A percentile compares a stretch with the other conserved stretches of the same genome.
These are phyloP conservation scores for Termitomyces sp. DNA, from an alignment of 768 basidiomycete species.

Conservation along the genomic window DNA sequence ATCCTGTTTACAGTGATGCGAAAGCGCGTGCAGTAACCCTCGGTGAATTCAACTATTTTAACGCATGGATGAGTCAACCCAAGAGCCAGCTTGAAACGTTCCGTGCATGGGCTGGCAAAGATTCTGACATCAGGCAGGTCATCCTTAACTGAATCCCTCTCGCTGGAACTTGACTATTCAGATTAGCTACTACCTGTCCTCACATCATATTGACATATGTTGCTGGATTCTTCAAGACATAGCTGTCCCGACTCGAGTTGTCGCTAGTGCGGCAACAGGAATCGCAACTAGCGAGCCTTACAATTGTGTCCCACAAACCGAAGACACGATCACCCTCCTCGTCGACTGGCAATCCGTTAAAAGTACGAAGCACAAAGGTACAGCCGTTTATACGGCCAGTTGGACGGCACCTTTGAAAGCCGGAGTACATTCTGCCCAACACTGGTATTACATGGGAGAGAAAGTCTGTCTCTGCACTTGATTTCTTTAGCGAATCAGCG, in stretches of 20 bases:
- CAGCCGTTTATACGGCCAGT: slow-evolving; percentile 87
- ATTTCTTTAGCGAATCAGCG: background rate
- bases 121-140: slow-evolving; percentile 79
- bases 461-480: slow-evolving; percentile 42
- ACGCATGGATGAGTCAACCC: slow-evolving; percentile 96
- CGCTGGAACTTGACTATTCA: slow-evolving; percentile 5
- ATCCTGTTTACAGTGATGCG: slow-evolving; percentile 92
- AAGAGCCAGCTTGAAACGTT: slow-evolving; percentile 94
- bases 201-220: slow-evolving; percentile 89
- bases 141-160: background rate
- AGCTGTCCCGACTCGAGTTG: slow-evolving; percentile 77
- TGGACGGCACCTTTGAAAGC: slow-evolving; percentile 91
- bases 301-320: slow-evolving; percentile 80
- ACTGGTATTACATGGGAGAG: slow-evolving; percentile 95
- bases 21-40: slow-evolving; percentile 67
- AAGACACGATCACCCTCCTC: slow-evolving; percentile 92
- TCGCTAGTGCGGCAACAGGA: slow-evolving; percentile 86
- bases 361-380: slow-evolving; percentile 73
- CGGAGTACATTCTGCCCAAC: slow-evolving; percentile 87
- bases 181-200: slow-evolving; percentile 87
- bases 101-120: slow-evolving; percentile 92
- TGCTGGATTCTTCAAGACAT: slow-evolving; percentile 79
- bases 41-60: slow-evolving; percentile 95
- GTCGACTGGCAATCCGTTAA: slow-evolving; percentile 88
- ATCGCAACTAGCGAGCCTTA: slow-evolving; percentile 88